Percentiles rank a stretch among this genome's conserved stretches.
Conservation (phyloP, 2,329 filamentous ascomycete species). For the Ceratocystis ficicola region DNA sequence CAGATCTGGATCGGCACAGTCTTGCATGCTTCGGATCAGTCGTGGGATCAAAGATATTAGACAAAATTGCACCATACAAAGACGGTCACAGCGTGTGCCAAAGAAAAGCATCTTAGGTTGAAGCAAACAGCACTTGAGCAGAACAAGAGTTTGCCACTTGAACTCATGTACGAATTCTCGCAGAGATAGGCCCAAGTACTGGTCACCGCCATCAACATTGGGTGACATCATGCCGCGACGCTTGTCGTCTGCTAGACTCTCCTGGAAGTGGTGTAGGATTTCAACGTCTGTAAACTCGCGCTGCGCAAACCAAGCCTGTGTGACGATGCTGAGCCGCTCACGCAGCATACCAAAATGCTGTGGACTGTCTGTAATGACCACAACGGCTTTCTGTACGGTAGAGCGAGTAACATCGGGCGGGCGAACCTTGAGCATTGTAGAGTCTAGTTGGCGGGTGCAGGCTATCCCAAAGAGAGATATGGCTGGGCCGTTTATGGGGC, state of each 20-base stretch:
- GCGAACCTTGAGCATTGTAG: conserved; percentile 61
- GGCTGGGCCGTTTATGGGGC: conserved; percentile 38
- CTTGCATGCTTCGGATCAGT: conserved; percentile 79
- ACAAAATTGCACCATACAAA: conserved; percentile 98
- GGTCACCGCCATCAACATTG: conserved; percentile 66
- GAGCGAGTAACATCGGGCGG: conserved; percentile 88
- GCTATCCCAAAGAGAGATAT: conserved; percentile 92
- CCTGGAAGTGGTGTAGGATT: conserved; percentile 81
- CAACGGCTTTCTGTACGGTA: conserved; percentile 94
- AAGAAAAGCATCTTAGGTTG: conserved; percentile 99
- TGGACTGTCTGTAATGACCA: conserved; percentile 84
- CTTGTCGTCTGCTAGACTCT: conserved; percentile 64
- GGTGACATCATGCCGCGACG: conserved; percentile 44
- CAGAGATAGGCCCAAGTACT: conserved; percentile 78
- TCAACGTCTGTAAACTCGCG: conserved; percentile 83
- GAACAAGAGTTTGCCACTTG: conserved; percentile 82
- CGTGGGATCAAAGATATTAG: conserved; percentile 90
- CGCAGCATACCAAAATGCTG: conserved; percentile 82
- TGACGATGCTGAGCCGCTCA: conserved; percentile 80
- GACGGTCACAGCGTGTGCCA: conserved; percentile 82
- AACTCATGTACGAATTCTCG: conserved; percentile 90
- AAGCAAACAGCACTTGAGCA: conserved; percentile 85
- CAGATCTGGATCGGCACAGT: conserved; percentile 88
- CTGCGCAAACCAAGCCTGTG: conserved; percentile 92
- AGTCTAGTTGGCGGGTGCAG: conserved; percentile 83